Conservation (phyloP, 2,329 filamentous ascomycete genomes). For the Neodidymelliopsis sp. region DNA sequence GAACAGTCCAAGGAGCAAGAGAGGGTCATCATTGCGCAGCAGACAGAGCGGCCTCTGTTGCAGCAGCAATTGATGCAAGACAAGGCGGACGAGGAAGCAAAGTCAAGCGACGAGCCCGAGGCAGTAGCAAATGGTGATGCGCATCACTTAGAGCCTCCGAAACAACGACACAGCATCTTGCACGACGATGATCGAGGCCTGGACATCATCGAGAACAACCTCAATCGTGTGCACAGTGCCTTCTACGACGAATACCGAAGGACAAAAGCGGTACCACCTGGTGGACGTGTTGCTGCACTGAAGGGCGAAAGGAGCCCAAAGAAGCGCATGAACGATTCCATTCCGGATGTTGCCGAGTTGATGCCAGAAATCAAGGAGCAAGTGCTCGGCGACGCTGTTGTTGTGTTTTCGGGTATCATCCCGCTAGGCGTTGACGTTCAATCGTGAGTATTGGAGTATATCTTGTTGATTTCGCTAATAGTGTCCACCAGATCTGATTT, state of each 20-base stretch:
- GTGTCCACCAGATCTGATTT: slow-evolving; percentile 74
- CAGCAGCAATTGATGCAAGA: slow-evolving; percentile 92
- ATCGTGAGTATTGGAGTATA: slow-evolving; percentile 48
- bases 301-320: slow-evolving; percentile 60
- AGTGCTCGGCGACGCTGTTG: slow-evolving; percentile 75
- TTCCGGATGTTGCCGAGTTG: slow-evolving; percentile 87
- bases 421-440: slow-evolving; percentile 81
- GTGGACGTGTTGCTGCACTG: slow-evolving; percentile 58
- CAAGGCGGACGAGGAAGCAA: slow-evolving; percentile 74
- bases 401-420: slow-evolving; percentile 91
- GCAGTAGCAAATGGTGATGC: slow-evolving; percentile 51
- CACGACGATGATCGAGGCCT: slow-evolving; percentile 90
- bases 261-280: slow-evolving; percentile 52
- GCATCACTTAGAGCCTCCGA: slow-evolving; percentile 43
- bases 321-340: slow-evolving; percentile 60
- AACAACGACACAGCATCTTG: slow-evolving; percentile 76
- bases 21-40: slow-evolving; percentile 84
- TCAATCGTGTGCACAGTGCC: slow-evolving; percentile 75
- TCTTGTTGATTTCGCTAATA: slow-evolving; percentile 23
- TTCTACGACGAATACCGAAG: slow-evolving; percentile 87
- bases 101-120: slow-evolving; percentile 56
- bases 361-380: slow-evolving; percentile 80
- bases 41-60: slow-evolving; percentile 86
- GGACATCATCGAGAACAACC: slow-evolving; percentile 74
- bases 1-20: slow-evolving; percentile 86